These are phyloP conservation scores for Phytophthora litchii DNA, from an alignment of 352 stramenopile species.

Conservation along the genomic window DNA sequence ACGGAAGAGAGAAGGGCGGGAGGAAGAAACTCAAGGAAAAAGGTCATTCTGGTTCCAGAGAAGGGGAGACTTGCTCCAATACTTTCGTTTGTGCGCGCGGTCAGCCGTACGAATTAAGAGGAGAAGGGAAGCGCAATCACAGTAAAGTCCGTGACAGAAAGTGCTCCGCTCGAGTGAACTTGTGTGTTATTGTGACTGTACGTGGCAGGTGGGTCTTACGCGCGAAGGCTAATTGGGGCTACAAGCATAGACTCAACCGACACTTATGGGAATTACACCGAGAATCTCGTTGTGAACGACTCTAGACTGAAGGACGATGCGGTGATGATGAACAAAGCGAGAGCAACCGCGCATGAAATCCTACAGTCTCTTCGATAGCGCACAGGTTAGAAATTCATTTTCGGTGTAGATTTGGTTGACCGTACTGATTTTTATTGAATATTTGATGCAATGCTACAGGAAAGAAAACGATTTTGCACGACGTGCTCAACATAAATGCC, in stretches of 20 bases:
- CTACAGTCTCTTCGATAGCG: neutral
- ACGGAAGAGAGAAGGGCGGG: too few relatives aligned
- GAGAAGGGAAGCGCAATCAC: neutral
- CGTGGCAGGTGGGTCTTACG: neutral
- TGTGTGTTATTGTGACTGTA: neutral
- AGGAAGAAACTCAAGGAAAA: too few relatives aligned
- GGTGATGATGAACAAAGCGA: neutral
- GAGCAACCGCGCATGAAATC: neutral
- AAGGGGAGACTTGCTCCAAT: neutral
- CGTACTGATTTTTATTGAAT: neutral
- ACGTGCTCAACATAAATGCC: slow-evolving; percentile 14
- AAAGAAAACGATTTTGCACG: neutral
- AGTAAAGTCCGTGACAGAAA: neutral
- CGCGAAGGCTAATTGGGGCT: neutral
- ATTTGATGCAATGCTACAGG: too few relatives aligned
- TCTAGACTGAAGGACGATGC: neutral
- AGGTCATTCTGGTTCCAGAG: too few relatives aligned
- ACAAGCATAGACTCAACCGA: slow-evolving; percentile 11
- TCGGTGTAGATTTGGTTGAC: slow-evolving; percentile 1
- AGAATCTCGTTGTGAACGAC: neutral
- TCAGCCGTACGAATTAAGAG: neutral
- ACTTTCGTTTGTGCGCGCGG: neutral
- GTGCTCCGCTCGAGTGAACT: neutral
- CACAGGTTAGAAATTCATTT: neutral
- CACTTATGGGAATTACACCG: slow-evolving; percentile 5